Evolutionary conservation across 176 grass and related monocot species (phyloP).

Genomic region (Elymus sibiricus): DNA sequence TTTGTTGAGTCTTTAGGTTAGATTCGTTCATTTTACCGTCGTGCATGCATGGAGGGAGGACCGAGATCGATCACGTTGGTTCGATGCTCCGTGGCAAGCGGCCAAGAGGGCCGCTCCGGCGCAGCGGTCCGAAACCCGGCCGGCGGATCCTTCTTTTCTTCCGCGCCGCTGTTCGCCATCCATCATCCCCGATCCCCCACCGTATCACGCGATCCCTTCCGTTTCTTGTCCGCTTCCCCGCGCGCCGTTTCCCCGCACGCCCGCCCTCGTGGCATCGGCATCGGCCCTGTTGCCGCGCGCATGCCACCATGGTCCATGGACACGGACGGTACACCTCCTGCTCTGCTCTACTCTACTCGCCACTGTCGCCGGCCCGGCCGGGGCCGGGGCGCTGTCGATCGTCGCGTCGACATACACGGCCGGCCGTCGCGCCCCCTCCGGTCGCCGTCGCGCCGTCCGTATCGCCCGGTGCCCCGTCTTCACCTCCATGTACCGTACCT

Average conservation of each 20-base stretch:
- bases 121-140: no score
- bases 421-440: background rate
- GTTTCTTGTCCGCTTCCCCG: background rate
- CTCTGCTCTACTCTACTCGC: background rate
- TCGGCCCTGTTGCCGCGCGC: background rate
- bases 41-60: no score
- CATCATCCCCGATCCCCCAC: background rate
- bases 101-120: no score
- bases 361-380: background rate
- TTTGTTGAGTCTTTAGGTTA: no score
- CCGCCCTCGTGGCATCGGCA: background rate
- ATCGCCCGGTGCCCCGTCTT: background rate
- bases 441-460: background rate
- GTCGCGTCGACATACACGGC: background rate
- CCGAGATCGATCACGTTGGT: no score
- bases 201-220: background rate
- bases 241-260: background rate
- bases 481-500: background rate
- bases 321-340: constrained; percentile 18
- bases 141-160: no score
- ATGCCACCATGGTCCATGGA: background rate
- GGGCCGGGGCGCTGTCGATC: background rate
- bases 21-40: no score
- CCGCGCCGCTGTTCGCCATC: no score
- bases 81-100: no score